phyloP scores from a whole-genome alignment of 78 protist genomes.

The Guillardia theta region DNA sequence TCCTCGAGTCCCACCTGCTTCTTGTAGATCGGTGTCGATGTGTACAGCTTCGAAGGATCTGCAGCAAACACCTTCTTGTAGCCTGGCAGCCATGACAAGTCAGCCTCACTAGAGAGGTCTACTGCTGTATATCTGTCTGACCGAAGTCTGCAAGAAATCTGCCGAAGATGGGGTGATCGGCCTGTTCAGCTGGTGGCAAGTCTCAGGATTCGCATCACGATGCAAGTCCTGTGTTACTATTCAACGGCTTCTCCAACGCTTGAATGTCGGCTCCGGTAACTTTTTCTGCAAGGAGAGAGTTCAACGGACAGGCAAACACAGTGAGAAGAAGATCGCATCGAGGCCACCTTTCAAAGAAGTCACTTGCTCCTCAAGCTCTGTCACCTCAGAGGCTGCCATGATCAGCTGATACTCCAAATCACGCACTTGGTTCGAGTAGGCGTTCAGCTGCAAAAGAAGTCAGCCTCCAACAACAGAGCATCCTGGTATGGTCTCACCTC shows the following conservation, averaged over 20 bases:
- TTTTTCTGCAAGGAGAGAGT: too few relatives aligned
- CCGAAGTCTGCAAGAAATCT: constrained; percentile 1
- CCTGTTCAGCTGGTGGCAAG: background rate
- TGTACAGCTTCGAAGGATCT: background rate
- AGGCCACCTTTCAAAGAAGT: background rate
- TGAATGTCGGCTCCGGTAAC: too few relatives aligned
- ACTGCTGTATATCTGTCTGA: background rate
- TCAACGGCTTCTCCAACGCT: background rate
- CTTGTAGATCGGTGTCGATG: constrained; percentile 33
- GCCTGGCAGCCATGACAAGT: too few relatives aligned
- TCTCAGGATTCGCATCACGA: too few relatives aligned
- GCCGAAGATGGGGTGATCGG: constrained; percentile 1
- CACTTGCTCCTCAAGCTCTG: constrained; percentile 2
- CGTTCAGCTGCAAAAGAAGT: background rate
- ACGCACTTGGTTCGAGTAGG: background rate
- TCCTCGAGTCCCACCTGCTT: background rate
- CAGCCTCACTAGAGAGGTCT: background rate
- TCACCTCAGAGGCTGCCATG: constrained; percentile 34
- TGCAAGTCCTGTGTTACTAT: too few relatives aligned
- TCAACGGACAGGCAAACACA: too few relatives aligned
- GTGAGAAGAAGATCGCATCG: too few relatives aligned
- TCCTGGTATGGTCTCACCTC: background rate
- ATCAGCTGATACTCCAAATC: constrained; percentile 7
- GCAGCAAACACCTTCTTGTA: constrained; percentile 16
- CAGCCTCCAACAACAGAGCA: background rate